Base-by-base conservation (phyloP, 1,284 basidiomycete genomes). In the Cutaneotrichosporon sp. region DNA sequence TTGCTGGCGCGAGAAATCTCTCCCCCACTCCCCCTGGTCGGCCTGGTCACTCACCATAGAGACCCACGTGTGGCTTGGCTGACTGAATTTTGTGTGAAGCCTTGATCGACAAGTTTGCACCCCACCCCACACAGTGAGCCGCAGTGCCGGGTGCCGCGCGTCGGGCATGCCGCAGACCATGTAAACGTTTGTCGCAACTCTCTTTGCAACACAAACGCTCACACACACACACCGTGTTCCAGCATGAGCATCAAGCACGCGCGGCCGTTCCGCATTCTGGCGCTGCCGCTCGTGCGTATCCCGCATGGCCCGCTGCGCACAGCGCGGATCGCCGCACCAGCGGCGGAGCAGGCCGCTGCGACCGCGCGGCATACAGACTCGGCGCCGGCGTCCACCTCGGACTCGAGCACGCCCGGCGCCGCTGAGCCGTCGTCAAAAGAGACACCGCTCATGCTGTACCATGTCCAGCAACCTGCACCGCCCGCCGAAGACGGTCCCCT, bases 211-310 rank as follows among this genome's bases (percentile, higher is more conserved):
- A 30, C 26, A 44, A 4, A 44, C 33, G 4, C n/a, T n/a, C n/a
- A n/a, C 44, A 46, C 33, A 36, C 40, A n/a, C 21, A 15, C 40
- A 20, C 41, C 9, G 20, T 20, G 39, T 34, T 38, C n/a, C 46
- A 18, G n/a, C 30, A 45, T 45, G 43, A 13, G 30, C 12, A 17
- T 20, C 17, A 45, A 45, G 30, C 15, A 40, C 20, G 42, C 37
- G 39, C 47, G 62, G 35, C 67, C 64, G 34, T 67, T 70, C 55
- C 62, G 68, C 21, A 68, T 72, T 53, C 62, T 72, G 50, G 69
- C 68, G 22, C 60, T 72, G 20, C 70, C 70, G 10, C 63, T 72
- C 26, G 65, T 66, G 41, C 65, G 65, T 18, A 52, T 69, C 14
- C 67, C 67, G n/a, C 59, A 61, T 21, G 55, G 62, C 14, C 42